These are phyloP conservation scores for Ophiostoma angusticollis DNA, from an alignment of 2,329 filamentous ascomycete genomes.

Conservation along the genomic window DNA sequence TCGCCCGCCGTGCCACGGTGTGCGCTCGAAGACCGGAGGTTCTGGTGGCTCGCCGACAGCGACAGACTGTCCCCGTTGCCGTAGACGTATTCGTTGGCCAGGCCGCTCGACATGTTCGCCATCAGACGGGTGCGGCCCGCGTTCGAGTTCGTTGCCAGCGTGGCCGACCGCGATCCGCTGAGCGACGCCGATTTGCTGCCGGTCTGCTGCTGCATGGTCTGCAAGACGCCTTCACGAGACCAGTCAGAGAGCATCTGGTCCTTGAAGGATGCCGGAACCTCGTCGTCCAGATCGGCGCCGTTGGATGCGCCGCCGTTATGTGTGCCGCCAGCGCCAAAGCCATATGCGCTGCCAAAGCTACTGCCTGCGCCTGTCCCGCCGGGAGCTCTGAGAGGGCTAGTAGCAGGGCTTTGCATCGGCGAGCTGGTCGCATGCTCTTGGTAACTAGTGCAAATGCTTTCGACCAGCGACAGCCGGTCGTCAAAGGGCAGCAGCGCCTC, in stretches of 20 bases:
- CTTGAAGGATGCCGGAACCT: constrained; percentile 52
- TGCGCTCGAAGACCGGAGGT: constrained; percentile 37
- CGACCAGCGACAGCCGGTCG: constrained; percentile 56
- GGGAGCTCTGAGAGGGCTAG: constrained; percentile 48
- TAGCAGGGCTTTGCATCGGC: constrained; percentile 55
- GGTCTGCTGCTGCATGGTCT: constrained; percentile 45
- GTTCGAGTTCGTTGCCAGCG: constrained; percentile 30
- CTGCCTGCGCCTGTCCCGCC: neutral
- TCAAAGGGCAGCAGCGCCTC: constrained; percentile 64
- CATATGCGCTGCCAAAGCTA: neutral
- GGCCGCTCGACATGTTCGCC: constrained; percentile 22
- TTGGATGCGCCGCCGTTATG: neutral
- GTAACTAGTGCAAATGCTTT: constrained; percentile 62
- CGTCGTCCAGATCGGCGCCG: constrained; percentile 28
- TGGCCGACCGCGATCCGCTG: constrained; percentile 59
- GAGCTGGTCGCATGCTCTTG: constrained; percentile 38
- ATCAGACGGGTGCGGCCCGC: constrained; percentile 41
- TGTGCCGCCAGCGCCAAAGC: constrained; percentile 1
- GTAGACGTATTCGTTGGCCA: constrained; percentile 16
- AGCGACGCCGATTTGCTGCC: constrained; percentile 61
- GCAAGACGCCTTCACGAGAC: constrained; percentile 62
- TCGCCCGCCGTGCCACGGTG: constrained; percentile 21
- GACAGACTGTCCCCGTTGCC: constrained; percentile 23
- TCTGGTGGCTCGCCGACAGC: constrained; percentile 37
- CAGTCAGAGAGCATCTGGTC: constrained; percentile 71